Evolutionary conservation across 352 stramenopile genomes (phyloP).

Genomic region (Pythium monospermum): DNA sequence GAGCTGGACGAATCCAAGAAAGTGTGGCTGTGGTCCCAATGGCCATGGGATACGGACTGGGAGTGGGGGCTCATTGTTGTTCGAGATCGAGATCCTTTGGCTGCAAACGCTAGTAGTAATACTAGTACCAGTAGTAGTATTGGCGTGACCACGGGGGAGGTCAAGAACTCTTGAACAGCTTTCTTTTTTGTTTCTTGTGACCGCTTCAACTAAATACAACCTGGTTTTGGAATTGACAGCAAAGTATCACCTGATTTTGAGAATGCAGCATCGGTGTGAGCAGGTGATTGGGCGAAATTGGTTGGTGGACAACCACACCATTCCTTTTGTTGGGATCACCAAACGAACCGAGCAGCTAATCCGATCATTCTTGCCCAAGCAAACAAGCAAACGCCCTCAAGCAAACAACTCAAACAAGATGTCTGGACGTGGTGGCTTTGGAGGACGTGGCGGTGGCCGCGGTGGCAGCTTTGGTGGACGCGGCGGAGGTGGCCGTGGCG

Average conservation of each 20-base stretch:
- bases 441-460: conserved; percentile 40
- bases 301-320: no score
- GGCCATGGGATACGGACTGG: conserved; percentile 24
- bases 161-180: no score
- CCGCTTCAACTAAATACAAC: conserved; percentile 22
- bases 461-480: conserved; percentile 40
- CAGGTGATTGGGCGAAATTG: conserved; percentile 28
- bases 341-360: no score
- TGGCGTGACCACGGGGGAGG: no score
- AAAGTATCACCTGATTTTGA: conserved; percentile 12
- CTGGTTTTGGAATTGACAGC: conserved; percentile 7
- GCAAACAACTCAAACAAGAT: conserved; percentile 12
- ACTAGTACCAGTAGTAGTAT: no score
- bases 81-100: no score
- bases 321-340: neutral
- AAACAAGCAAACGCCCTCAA: neutral
- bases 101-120: no score
- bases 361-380: neutral
- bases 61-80: conserved; percentile 22
- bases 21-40: conserved; percentile 21
- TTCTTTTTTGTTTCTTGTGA: no score
- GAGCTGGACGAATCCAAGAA: conserved; percentile 15
- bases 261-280: neutral
- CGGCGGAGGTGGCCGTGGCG: conserved; percentile 30
- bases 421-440: conserved; percentile 34